Conservation (phyloP, 306 rosid species). For the Trifolium repens region DNA sequence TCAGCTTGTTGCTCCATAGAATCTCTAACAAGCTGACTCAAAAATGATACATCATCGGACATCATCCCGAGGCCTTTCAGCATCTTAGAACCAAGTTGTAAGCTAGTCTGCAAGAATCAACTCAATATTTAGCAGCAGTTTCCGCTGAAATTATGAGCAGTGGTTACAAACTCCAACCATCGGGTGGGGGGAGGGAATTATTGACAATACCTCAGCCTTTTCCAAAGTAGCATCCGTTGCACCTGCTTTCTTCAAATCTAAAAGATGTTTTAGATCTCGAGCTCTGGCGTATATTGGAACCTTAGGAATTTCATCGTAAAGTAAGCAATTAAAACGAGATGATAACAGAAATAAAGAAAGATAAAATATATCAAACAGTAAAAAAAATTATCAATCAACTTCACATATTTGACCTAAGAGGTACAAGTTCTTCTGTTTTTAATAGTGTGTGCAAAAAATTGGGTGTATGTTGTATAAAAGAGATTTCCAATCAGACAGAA, state of each 20-base stretch:
- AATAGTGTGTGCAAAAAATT: neutral
- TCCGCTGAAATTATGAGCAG: slow-evolving; percentile 14
- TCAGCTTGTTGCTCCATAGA: slow-evolving; percentile 95
- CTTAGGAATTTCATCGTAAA: slow-evolving; percentile 55
- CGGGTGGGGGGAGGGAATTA: neutral
- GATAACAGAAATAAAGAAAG: slow-evolving; percentile 6
- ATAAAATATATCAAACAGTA: neutral
- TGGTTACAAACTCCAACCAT: slow-evolving; percentile 29
- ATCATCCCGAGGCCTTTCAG: slow-evolving; percentile 92
- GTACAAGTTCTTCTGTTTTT: slow-evolving; percentile 22
- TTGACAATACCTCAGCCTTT: slow-evolving; percentile 75
- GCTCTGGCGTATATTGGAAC: slow-evolving; percentile 95
- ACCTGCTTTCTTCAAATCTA: slow-evolving; percentile 89
- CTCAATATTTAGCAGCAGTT: slow-evolving; percentile 32
- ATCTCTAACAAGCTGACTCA: slow-evolving; percentile 81
- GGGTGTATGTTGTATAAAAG: slow-evolving; percentile 29
- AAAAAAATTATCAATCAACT: slow-evolving; percentile 4
- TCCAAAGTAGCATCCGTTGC: slow-evolving; percentile 94
- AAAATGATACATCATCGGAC: slow-evolving; percentile 95
- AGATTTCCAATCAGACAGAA: slow-evolving; percentile 28
- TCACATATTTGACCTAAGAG: slow-evolving; percentile 17
- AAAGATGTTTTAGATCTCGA: slow-evolving; percentile 80
- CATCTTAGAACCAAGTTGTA: slow-evolving; percentile 96
- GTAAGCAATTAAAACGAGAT: slow-evolving; percentile 34
- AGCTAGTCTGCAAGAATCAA: slow-evolving; percentile 78